These are phyloP conservation scores for Vishniacozyma victoriae DNA, from an alignment of 768 basidiomycete species.

Conservation along the genomic window DNA sequence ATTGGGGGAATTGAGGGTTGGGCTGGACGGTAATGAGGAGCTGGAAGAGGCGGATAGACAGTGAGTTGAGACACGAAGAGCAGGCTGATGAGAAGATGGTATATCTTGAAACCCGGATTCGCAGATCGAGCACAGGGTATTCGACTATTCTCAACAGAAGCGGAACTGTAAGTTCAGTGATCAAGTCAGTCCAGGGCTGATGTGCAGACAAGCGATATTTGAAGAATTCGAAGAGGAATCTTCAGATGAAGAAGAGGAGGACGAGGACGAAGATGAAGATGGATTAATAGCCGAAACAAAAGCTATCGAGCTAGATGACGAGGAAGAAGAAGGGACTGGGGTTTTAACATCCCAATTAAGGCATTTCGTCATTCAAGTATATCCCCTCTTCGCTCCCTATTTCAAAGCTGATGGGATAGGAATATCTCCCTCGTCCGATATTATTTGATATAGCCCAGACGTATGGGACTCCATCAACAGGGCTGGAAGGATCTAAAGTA, in stretches of 20 bases:
- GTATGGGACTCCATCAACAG: conserved; percentile 15
- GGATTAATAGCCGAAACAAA: not conserved
- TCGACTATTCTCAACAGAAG: conserved; percentile 74
- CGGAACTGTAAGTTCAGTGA: conserved; percentile 53
- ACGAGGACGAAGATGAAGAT: conserved; percentile 34
- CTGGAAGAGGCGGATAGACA: conserved; percentile 31
- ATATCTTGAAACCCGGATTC: conserved; percentile 96
- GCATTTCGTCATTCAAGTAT: conserved; percentile 92
- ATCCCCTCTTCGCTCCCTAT: conserved; percentile 5
- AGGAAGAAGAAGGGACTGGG: conserved; percentile 44
- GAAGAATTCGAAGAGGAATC: conserved; percentile 61
- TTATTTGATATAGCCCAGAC: conserved; percentile 64
- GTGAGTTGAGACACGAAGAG: conserved; percentile 14
- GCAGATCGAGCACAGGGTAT: conserved; percentile 95
- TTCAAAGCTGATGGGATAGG: conserved; percentile 52
- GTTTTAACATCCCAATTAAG: conserved; percentile 80
- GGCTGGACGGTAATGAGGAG: conserved; percentile 52
- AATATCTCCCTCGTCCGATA: conserved; percentile 74
- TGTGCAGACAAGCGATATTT: conserved; percentile 56
- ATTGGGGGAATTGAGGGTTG: conserved; percentile 72
- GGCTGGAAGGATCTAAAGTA: conserved; percentile 44
- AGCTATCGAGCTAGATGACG: not conserved
- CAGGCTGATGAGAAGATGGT: conserved; percentile 56
- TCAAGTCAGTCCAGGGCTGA: not conserved
- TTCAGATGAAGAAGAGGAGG: conserved; percentile 45